Percentiles rank a stretch among this genome's conserved stretches.
phyloP scores from a whole-genome alignment of 225 moss, liverwort and hornwort species.

The Polytrichum formosum region DNA sequence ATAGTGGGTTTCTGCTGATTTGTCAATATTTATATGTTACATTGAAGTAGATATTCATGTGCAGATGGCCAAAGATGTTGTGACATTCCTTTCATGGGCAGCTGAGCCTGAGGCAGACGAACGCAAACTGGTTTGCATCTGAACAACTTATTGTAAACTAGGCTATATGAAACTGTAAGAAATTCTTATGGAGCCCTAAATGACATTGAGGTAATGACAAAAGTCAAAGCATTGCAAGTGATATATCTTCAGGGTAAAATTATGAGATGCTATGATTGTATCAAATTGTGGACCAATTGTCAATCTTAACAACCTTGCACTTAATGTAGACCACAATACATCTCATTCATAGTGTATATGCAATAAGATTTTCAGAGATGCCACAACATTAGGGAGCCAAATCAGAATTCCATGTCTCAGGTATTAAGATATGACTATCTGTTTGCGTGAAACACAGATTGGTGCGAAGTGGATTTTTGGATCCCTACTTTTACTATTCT shows the following conservation, averaged over 20 bases:
- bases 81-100: constrained; percentile 78
- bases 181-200: background rate
- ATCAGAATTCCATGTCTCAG: no score
- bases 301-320: background rate
- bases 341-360: background rate
- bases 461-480: constrained; percentile 90
- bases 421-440: background rate
- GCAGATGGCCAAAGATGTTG: constrained; percentile 88
- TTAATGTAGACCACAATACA: background rate
- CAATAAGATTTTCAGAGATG: no score
- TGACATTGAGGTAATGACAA: background rate
- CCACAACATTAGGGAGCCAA: no score
- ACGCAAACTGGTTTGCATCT: constrained; percentile 67
- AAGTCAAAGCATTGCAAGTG: background rate
- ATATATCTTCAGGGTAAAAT: background rate
- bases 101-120: constrained; percentile 92
- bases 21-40: no score
- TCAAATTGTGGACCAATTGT: background rate
- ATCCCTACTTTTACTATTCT: constrained; percentile 53
- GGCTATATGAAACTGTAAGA: background rate
- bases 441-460: constrained; percentile 16
- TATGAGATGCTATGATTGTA: background rate
- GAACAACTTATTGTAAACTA: background rate
- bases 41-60: background rate
- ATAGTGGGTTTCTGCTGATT: no score